Conservation (phyloP, 352 stramenopile genomes). For the Plasmopara muralis region DNA sequence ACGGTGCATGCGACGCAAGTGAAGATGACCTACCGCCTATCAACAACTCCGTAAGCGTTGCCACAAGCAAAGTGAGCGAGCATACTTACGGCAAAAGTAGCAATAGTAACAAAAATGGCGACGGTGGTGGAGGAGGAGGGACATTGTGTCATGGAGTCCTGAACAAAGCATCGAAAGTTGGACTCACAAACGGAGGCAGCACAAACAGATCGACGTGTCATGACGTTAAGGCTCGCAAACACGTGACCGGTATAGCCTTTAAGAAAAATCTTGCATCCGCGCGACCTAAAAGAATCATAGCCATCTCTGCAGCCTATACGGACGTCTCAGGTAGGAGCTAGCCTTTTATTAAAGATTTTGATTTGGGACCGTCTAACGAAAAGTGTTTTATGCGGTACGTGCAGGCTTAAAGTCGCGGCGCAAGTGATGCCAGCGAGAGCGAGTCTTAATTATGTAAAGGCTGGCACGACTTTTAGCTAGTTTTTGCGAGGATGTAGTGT, state of each 20-base stretch:
- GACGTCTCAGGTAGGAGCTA: constrained; percentile 24
- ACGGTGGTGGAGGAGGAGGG: constrained; percentile 13
- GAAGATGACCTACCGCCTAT: constrained; percentile 50
- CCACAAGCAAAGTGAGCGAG: constrained; percentile 25
- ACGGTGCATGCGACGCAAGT: constrained; percentile 23
- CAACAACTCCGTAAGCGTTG: constrained; percentile 18
- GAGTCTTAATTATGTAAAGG: not conserved
- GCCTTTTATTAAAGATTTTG: constrained; percentile 6
- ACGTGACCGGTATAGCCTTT: constrained; percentile 9
- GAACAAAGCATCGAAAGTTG: constrained; percentile 24
- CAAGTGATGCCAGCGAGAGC: constrained; percentile 12
- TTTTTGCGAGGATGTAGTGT: not conserved
- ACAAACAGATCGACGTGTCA: constrained; percentile 32
- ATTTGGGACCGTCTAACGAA: not conserved
- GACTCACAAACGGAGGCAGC: constrained; percentile 19
- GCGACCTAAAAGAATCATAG: constrained; percentile 20
- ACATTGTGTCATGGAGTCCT: constrained; percentile 16
- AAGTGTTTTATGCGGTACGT: not conserved
- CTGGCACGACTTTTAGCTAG: not conserved
- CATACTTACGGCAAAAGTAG: constrained; percentile 22
- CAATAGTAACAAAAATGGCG: constrained; percentile 24
- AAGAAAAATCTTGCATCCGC: constrained; percentile 26
- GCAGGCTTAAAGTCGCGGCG: constrained; percentile 23
- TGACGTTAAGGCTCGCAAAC: constrained; percentile 32
- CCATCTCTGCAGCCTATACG: constrained; percentile 17